A percentile compares a stretch with the other conserved stretches of the same genome.
phyloP scores from a whole-genome alignment of 371 early-diverging fungal genomes.

The Thermomucor indicae-seudaticae region DNA sequence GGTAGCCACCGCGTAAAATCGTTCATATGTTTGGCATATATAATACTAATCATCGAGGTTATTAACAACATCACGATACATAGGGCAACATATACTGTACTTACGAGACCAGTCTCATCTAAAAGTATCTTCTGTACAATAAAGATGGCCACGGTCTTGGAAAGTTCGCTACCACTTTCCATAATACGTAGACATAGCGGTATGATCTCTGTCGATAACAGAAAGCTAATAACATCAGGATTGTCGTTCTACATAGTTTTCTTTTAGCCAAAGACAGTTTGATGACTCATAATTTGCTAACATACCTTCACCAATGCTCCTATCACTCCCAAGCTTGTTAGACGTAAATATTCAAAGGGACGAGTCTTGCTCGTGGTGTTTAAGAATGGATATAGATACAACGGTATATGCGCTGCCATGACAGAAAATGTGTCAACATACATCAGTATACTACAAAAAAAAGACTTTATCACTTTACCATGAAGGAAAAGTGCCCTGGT shows the following conservation, averaged over 20 bases:
- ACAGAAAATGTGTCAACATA: no score
- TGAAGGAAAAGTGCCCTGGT: conserved; percentile 87
- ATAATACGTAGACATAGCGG: conserved; percentile 97
- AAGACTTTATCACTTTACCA: conserved; percentile 32
- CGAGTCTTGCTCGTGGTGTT: conserved; percentile 94
- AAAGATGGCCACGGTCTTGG: conserved; percentile 97
- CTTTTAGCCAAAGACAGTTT: not conserved
- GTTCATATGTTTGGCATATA: conserved; percentile 96
- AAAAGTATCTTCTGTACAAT: conserved; percentile 96
- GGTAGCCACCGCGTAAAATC: conserved; percentile 95
- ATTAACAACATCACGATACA: not conserved
- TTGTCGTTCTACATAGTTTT: conserved; percentile 72
- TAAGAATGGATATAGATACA: conserved; percentile 96
- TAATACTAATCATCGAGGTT: conserved; percentile 51
- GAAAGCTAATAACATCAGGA: conserved; percentile 91
- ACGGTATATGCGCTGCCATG: conserved; percentile 91
- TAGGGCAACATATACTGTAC: not conserved
- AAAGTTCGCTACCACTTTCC: conserved; percentile 95
- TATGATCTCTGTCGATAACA: conserved; percentile 97
- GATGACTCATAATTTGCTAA: not conserved
- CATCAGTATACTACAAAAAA: not conserved
- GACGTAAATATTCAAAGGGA: conserved; percentile 92
- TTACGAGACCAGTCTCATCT: conserved; percentile 91
- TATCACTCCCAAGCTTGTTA: conserved; percentile 94
- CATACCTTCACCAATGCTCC: conserved; percentile 92